Evolutionary conservation across 257 asterid species (phyloP), one percentile per base, ranked within the genome.

Genomic region (Solanum megistacrolobum): DNA sequence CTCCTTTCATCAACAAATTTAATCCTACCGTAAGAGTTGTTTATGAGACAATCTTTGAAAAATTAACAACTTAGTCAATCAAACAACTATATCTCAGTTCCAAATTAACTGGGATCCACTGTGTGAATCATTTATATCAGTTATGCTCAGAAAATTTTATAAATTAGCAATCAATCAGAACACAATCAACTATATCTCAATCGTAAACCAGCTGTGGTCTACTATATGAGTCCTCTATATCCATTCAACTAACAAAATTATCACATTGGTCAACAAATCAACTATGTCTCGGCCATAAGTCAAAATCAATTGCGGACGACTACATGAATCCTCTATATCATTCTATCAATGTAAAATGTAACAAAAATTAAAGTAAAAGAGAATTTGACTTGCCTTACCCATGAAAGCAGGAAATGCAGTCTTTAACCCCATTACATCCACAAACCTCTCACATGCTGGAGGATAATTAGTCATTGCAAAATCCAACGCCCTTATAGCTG

Each of bases 331-430:
- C 2, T 27, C 85, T 27, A 46, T 29, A 43, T 48, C 27, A 81
- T 81, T 81, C 39, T 9, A 13, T 43, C 39, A 7, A 27, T 11
- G 34, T 25, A 66, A 69, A 82, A 87, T 87, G 46, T 65, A 81
- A 36, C 48, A 20, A 71, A 87, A 60, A 36, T 8, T 13, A 85
- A 43, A 87, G 39, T 7, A 83, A 55, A 88, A 88, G 94, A 95
- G 92, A 89, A 83, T 31, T 88, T 93, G 85, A 97, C 99, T 97
- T 97, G 98, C 99, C 99, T 97, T 97, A 95, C 99, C 99, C 99
- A 97, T 97, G 90, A 96, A 97, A 92, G 99, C 99, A 35, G 99
- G 99, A 91, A 97, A 97, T 5, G 97, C 99, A 62, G 99, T 97
- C 98, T 95, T 97, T 88, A 97, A 91, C 75, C 99, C 99, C 98